Evolutionary conservation across 148 eudicot species (phyloP), one percentile per base, ranked within the genome.

Genomic region (Limonium bicolor): DNA sequence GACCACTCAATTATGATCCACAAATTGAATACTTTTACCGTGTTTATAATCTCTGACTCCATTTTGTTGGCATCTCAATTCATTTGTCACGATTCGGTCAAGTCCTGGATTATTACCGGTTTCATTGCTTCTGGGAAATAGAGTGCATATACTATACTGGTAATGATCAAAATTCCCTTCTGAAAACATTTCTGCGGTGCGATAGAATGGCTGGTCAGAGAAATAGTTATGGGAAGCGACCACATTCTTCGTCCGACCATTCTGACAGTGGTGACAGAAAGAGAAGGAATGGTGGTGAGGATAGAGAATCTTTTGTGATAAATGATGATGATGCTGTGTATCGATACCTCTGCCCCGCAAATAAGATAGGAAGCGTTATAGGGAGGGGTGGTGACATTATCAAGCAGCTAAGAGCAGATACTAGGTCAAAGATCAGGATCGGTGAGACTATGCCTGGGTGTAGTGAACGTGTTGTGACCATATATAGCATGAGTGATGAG

Each of bases 301-400:
- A 79, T 19, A 71, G 74, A 54, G 99, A 82, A 1, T 25, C 44
- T n/a, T 78, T 68, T 35, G 38, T 74, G 15, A 81, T 92, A 54
- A 82, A 88, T 17, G 18, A 79, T 15, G 76, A 92, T 35, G 99
- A 85, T 50, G 81, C 99, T 4, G 95, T 90, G 11, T 90, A 85
- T 50, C 74, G 99, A 10, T 90, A 85, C 58, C 61, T 90, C 62
- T 90, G 95, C 51, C 94, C 88, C 3, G 86, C 80, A 35, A 70
- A 56, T 48, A 85, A 85, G 69, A 85, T 90, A 56, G 99, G 95
- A 44, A 85, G 99, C 49, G 78, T 90, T 45, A 85, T 90, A 44
- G 99, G 99, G 38, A 80, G 87, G 74, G 99, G 99, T 32, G 99
- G 99, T 29, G 99, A 90, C 51, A 90, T 90, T 53, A 80, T 78